Evolutionary conservation across 192 early-diverging fungal species (phyloP).

Genomic region (Linnemannia exigua): DNA sequence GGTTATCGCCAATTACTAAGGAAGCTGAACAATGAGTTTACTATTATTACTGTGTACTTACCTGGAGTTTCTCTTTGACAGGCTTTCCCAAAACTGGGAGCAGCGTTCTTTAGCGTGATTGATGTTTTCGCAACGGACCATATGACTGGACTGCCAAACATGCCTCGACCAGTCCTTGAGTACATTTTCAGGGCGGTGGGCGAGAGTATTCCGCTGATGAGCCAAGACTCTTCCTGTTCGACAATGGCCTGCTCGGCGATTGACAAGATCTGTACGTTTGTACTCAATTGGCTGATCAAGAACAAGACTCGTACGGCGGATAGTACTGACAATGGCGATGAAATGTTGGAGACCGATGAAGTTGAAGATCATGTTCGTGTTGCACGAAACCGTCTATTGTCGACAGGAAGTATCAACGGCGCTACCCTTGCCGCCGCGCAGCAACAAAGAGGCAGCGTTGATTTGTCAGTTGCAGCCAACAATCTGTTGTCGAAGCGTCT

Average conservation of each 20-base stretch:
- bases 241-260: conserved; percentile 78
- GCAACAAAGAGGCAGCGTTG: neutral
- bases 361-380: neutral
- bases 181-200: conserved; percentile 80
- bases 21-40: neutral
- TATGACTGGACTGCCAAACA: conserved; percentile 71
- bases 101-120: conserved; percentile 73
- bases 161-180: conserved; percentile 69
- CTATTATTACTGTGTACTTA: neutral
- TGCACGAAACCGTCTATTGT: neutral
- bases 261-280: conserved; percentile 79
- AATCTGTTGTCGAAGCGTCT: neutral
- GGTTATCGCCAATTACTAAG: neutral
- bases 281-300: conserved; percentile 64
- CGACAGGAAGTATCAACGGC: neutral
- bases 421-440: neutral
- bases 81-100: conserved; percentile 71
- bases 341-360: conserved; percentile 20
- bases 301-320: conserved; percentile 35
- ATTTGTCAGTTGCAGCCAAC: neutral
- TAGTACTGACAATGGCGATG: conserved; percentile 3
- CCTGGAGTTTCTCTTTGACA: conserved; percentile 13
- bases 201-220: conserved; percentile 70
- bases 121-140: conserved; percentile 78
- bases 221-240: conserved; percentile 45